These are phyloP conservation scores for Ophiostoma populinum DNA, from an alignment of 2,329 filamentous ascomycete species.

Conservation along the genomic window DNA sequence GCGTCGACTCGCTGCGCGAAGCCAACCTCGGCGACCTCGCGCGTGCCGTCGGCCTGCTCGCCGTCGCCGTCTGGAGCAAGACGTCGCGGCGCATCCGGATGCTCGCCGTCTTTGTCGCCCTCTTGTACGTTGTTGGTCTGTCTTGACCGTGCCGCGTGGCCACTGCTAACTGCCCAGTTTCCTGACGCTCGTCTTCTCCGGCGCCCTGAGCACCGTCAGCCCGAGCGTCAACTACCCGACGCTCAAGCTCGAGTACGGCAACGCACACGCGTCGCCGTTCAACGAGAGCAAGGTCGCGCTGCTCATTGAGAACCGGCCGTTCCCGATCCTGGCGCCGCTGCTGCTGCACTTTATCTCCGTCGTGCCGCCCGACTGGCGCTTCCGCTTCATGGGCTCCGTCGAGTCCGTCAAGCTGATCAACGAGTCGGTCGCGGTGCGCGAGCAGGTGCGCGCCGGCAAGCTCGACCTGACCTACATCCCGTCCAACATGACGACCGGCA, in stretches of 20 bases:
- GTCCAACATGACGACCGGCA: conserved; percentile 29
- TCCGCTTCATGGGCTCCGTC: conserved; percentile 35
- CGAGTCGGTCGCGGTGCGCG: conserved; percentile 26
- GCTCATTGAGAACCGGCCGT: conserved; percentile 34
- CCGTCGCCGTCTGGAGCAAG: conserved; percentile 16
- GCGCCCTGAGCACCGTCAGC: conserved; percentile 3
- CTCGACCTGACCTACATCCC: conserved; percentile 35
- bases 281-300: conserved; percentile 36
- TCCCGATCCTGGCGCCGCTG: conserved; percentile 32
- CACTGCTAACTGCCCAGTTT: conserved; percentile 2
- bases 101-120: conserved; percentile 15
- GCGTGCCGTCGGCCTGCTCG: conserved; percentile 7
- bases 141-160: background rate
- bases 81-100: conserved; percentile 20
- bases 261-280: conserved; percentile 19
- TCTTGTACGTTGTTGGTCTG: conserved; percentile 15
- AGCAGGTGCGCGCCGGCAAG: conserved; percentile 26
- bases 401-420: conserved; percentile 29
- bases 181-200: conserved; percentile 7
- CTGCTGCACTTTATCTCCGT: conserved; percentile 39
- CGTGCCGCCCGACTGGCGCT: conserved; percentile 38
- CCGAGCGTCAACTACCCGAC: conserved; percentile 14
- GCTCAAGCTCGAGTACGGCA: conserved; percentile 19
- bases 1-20: conserved; percentile 8
- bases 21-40: conserved; percentile 6